These are phyloP conservation scores for Picochlorum sp. DNA, from an alignment of 139 green algal species.

Conservation along the genomic window DNA sequence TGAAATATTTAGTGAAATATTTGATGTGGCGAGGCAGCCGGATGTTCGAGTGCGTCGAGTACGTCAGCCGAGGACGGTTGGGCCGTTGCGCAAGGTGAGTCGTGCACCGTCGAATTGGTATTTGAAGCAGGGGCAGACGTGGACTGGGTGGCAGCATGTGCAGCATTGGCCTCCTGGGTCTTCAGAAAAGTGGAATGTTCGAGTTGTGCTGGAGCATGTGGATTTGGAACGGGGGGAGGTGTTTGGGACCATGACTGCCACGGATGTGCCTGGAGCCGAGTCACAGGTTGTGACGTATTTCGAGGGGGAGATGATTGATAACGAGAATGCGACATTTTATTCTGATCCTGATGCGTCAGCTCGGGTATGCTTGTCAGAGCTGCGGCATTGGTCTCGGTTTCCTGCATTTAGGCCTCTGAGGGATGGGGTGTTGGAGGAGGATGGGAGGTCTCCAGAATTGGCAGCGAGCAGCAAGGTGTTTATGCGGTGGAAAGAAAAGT, in stretches of 20 bases:
- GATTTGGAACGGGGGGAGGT: slow-evolving; percentile 35
- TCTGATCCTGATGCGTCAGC: slow-evolving; percentile 49
- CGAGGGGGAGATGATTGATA: slow-evolving; percentile 73
- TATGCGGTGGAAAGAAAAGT: slow-evolving; percentile 79
- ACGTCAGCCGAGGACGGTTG: not conserved
- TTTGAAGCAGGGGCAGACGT: slow-evolving; percentile 29
- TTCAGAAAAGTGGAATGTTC: slow-evolving; percentile 14
- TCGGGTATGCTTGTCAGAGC: slow-evolving; percentile 32
- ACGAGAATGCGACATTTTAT: slow-evolving; percentile 59
- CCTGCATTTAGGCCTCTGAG: slow-evolving; percentile 33
- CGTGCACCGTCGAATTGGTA: slow-evolving; percentile 28
- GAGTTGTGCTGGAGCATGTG: slow-evolving; percentile 27
- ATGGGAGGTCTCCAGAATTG: slow-evolving; percentile 33
- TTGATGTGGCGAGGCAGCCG: not conserved
- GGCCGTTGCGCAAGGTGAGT: not conserved
- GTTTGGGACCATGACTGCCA: slow-evolving; percentile 48
- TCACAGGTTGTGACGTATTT: slow-evolving; percentile 55
- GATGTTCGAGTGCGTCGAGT: not conserved
- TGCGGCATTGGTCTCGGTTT: slow-evolving; percentile 52
- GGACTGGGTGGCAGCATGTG: slow-evolving; percentile 34
- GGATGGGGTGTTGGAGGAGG: slow-evolving; percentile 19
- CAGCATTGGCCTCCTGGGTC: not conserved
- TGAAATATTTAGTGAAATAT: slow-evolving; percentile 1
- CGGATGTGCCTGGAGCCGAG: slow-evolving; percentile 33
- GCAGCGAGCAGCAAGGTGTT: slow-evolving; percentile 35